These are phyloP conservation scores for Articulospora tetracladia DNA, from an alignment of 495 filamentous ascomycete genomes.

Conservation along the genomic window DNA sequence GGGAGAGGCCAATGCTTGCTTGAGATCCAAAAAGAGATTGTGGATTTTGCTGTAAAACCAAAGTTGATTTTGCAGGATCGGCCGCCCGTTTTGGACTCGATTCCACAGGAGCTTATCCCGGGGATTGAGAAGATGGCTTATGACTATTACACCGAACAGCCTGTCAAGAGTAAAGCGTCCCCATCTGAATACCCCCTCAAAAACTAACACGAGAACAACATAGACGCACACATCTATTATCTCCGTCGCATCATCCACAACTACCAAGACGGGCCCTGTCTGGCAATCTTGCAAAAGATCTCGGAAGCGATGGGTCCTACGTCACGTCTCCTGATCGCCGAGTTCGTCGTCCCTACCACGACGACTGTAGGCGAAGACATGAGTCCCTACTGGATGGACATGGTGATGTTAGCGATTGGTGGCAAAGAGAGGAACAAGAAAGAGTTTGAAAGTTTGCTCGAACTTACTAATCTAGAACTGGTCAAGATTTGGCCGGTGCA, in stretches of 20 bases:
- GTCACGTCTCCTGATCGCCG: not conserved
- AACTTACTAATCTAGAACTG: slow-evolving; percentile 29
- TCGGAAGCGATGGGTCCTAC: slow-evolving; percentile 27
- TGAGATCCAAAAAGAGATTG: not conserved
- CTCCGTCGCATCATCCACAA: slow-evolving; percentile 30
- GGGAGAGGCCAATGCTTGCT: slow-evolving; percentile 17
- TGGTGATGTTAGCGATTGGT: slow-evolving; percentile 32
- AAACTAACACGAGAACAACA: not conserved
- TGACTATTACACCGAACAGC: slow-evolving; percentile 47
- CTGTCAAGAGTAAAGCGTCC: slow-evolving; percentile 35
- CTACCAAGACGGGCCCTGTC: slow-evolving; percentile 19
- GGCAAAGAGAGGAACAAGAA: slow-evolving; percentile 35
- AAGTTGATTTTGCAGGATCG: slow-evolving; percentile 51
- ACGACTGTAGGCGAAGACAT: slow-evolving; percentile 14
- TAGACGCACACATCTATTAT: slow-evolving; percentile 27
- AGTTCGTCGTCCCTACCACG: not conserved
- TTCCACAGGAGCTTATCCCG: slow-evolving; percentile 10
- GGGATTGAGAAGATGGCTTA: slow-evolving; percentile 40
- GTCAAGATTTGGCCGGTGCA: slow-evolving; percentile 11
- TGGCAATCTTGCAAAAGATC: slow-evolving; percentile 24
- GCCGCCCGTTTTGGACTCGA: slow-evolving; percentile 31
- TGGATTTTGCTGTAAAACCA: not conserved
- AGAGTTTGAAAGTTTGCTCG: slow-evolving; percentile 34
- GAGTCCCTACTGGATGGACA: slow-evolving; percentile 28
- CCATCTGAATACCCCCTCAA: not conserved